Conservation (phyloP, 2,329 filamentous ascomycete species). For the Colletotrichum euphorbiae region DNA sequence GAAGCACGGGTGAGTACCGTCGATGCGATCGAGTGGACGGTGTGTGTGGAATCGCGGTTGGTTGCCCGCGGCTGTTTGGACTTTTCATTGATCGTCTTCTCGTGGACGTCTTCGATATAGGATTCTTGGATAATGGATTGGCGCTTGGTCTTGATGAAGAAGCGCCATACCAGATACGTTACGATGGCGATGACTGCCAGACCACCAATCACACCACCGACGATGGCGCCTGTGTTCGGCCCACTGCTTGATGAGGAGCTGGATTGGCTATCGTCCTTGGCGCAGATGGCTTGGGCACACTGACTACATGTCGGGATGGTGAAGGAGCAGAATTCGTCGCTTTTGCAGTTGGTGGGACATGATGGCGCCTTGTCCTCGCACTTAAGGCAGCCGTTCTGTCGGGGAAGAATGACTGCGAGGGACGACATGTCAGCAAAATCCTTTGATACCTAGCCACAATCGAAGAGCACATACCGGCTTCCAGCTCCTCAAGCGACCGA, state of each 20-base stretch:
- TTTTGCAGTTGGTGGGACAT: constrained; percentile 58
- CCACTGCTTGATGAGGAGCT: constrained; percentile 45
- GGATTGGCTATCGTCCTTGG: constrained; percentile 45
- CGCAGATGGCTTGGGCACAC: constrained; percentile 62
- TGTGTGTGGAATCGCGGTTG: constrained; percentile 81
- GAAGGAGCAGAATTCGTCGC: constrained; percentile 58
- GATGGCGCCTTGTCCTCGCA: constrained; percentile 57
- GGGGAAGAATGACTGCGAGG: constrained; percentile 48
- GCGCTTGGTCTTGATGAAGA: constrained; percentile 84
- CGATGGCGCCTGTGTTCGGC: constrained; percentile 85
- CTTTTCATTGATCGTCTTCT: constrained; percentile 67
- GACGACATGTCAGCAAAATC: constrained; percentile 14
- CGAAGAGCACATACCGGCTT: constrained; percentile 30
- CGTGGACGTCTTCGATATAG: constrained; percentile 68
- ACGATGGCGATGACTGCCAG: constrained; percentile 78
- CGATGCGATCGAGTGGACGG: constrained; percentile 92
- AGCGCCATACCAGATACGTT: constrained; percentile 87
- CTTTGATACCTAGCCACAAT: not conserved
- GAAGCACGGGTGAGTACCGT: constrained; percentile 95
- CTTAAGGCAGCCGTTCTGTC: constrained; percentile 57
- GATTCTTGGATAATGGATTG: constrained; percentile 66
- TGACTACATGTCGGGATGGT: constrained; percentile 59
- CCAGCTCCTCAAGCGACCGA: constrained; percentile 38
- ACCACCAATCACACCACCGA: constrained; percentile 90
- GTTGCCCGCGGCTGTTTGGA: constrained; percentile 64